A percentile compares a stretch with the other conserved stretches of the same genome.
Evolutionary conservation across 805 yeast genomes (phyloP).

Genomic region (Cyberlindnera suaveolens): DNA sequence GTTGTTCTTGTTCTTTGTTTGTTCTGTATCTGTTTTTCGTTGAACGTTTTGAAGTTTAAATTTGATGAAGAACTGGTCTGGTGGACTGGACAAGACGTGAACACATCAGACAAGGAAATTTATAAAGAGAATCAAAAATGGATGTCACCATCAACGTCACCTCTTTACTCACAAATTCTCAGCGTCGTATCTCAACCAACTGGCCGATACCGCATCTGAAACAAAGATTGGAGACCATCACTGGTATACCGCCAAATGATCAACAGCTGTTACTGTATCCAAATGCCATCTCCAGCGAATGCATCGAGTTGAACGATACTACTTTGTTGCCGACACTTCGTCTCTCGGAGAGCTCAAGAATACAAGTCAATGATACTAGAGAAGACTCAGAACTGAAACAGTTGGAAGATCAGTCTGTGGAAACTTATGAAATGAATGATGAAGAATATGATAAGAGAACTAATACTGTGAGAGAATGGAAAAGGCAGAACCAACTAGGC

Average conservation of each 20-base stretch:
- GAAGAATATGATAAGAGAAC: slow-evolving; percentile 53
- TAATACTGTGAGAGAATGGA: slow-evolving; percentile 75
- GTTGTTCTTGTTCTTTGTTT: neutral
- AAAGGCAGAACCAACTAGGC: slow-evolving; percentile 60
- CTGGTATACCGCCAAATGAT: slow-evolving; percentile 61
- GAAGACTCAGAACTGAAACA: slow-evolving; percentile 44
- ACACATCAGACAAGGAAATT: neutral
- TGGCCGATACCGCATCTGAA: slow-evolving; percentile 56
- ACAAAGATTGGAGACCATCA: slow-evolving; percentile 53
- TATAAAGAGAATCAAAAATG: slow-evolving; percentile 1
- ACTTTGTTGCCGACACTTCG: neutral
- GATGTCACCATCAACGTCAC: slow-evolving; percentile 54
- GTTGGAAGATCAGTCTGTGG: slow-evolving; percentile 30
- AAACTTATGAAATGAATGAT: slow-evolving; percentile 43
- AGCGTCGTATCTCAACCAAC: slow-evolving; percentile 53
- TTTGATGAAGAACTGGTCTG: neutral
- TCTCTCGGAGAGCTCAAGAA: slow-evolving; percentile 36
- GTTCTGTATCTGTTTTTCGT: neutral
- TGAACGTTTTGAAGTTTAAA: neutral
- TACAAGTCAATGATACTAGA: slow-evolving; percentile 54
- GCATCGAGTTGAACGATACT: slow-evolving; percentile 13
- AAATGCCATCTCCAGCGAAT: slow-evolving; percentile 25
- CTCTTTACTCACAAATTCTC: slow-evolving; percentile 63
- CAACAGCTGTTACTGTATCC: slow-evolving; percentile 48
- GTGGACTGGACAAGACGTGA: no score